A percentile compares a stretch with the other conserved stretches of the same genome.
Evolutionary conservation across 345 rosid genomes (phyloP).

Genomic region (Populus euphratica): DNA sequence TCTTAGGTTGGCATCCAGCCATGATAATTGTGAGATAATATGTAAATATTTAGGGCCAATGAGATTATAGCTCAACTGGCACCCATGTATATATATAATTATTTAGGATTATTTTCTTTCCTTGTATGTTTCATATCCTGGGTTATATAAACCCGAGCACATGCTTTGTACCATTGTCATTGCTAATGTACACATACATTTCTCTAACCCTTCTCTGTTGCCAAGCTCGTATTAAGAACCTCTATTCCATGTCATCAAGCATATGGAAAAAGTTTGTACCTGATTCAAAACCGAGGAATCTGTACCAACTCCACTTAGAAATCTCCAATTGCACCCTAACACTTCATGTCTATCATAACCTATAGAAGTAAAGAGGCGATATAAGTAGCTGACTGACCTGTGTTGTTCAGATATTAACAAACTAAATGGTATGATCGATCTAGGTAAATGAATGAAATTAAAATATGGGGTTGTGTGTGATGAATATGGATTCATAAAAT

Average conservation of each 20-base stretch:
- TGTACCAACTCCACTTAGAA: slow-evolving; percentile 69
- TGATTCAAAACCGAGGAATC: slow-evolving; percentile 47
- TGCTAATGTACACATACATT: neutral
- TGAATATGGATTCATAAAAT: neutral
- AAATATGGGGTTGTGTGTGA: neutral
- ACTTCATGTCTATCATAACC: slow-evolving; percentile 86
- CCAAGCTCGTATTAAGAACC: neutral
- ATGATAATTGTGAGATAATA: neutral
- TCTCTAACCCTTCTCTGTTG: neutral
- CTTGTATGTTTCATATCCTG: neutral
- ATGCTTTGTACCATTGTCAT: neutral
- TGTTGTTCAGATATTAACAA: neutral
- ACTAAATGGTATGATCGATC: neutral
- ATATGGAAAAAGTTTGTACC: slow-evolving; percentile 36
- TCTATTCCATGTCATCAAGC: slow-evolving; percentile 1
- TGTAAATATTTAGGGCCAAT: neutral
- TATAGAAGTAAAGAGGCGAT: slow-evolving; percentile 21
- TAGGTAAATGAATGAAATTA: neutral
- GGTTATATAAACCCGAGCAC: neutral
- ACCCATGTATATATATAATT: no score
- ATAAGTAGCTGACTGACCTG: slow-evolving; percentile 10
- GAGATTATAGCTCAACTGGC: no score
- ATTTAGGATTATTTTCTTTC: neutral
- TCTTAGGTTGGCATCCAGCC: neutral
- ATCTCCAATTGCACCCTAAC: slow-evolving; percentile 67